These are phyloP conservation scores for Pseudozyma pruni DNA, from an alignment of 1,284 basidiomycete genomes.

Conservation along the genomic window DNA sequence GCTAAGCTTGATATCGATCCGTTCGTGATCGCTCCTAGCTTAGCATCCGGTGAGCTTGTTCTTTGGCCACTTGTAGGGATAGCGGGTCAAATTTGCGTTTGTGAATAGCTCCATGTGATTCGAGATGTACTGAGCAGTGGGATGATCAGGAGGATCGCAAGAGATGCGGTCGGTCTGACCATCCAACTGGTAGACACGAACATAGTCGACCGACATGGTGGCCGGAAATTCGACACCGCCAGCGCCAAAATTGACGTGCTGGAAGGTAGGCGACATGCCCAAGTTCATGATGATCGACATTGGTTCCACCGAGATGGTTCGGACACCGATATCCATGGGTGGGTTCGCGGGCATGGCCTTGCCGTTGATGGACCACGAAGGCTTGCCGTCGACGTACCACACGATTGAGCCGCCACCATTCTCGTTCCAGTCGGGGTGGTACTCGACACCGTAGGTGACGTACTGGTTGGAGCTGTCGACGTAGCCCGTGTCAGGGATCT, in stretches of 20 bases:
- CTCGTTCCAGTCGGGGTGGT: constrained; percentile 61
- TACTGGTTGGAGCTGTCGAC: constrained; percentile 36
- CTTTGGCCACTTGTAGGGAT: constrained; percentile 53
- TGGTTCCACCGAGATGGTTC: constrained; percentile 62
- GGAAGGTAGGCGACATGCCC: constrained; percentile 63
- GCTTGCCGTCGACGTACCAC: constrained; percentile 63
- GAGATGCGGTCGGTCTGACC: constrained; percentile 39
- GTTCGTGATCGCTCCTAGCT: background rate
- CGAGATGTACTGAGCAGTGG: constrained; percentile 63
- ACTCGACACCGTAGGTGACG: constrained; percentile 64
- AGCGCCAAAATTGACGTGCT: constrained; percentile 52
- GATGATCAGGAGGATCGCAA: constrained; percentile 63
- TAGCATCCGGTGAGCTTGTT: constrained; percentile 56
- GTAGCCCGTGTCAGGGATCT: constrained; percentile 59
- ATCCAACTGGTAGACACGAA: constrained; percentile 60
- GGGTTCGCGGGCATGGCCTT: constrained; percentile 37
- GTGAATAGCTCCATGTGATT: constrained; percentile 60
- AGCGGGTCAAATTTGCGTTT: constrained; percentile 63
- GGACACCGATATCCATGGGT: constrained; percentile 50
- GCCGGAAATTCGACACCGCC: constrained; percentile 54
- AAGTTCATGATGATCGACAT: constrained; percentile 64
- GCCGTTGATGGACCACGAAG: constrained; percentile 58
- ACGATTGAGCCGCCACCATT: constrained; percentile 57
- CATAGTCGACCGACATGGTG: constrained; percentile 57
- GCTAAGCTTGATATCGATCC: too few species aligned